Base-by-base conservation (phyloP, 805 yeast species). In the Wickerhamiella kurtzmanii region DNA sequence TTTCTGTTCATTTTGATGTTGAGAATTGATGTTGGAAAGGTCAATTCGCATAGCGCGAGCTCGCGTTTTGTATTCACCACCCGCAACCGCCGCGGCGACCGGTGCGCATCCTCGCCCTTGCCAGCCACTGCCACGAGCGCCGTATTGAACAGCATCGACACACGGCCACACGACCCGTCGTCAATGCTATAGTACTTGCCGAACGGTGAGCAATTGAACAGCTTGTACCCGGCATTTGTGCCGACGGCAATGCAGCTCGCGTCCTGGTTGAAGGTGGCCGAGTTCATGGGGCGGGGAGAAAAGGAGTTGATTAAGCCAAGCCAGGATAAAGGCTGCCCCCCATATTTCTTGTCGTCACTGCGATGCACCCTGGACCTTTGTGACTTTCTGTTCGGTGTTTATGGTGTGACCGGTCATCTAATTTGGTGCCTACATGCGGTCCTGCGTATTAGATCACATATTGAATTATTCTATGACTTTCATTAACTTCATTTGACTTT, bases 131-230 rank as follows among this genome's bases (percentile, higher is more conserved):
- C 96, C 20, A 92, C 75, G 36, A 89, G 69, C 4, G 94, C 82
- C 0, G 97, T 86, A 39, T 87, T 73, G 59, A 87, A 89, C 21
- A 89, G 73, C 96, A 92, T 88, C 60, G 87, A 95, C 9, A 86
- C 79, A 1, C 83, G 72, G 28, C 70, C 68, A 32, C 64, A 63
- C 22, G 67, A 70, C 15, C 67, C 68, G 43, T 64, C 67, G 22
- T 60, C 64, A 55, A 63, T 67, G 19, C 66, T 70, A 58, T 77
- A 80, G 57, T 84, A 81, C 53, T 73, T 75, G 9, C 88, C 88
- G 62, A 84, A 82, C 15, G 95, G 95, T 53, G 82, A 87, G 63
- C 96, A 87, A 59, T 84, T 84, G 70, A 74, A 89, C 42, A 89
- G 82, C 55, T 74, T 74, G 61, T 83, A 79, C 11, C 82, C 77